Evolutionary conservation across 192 early-diverging fungal species (phyloP), one percentile per base, ranked within the genome.

Genomic region (Coemansia sp.): DNA sequence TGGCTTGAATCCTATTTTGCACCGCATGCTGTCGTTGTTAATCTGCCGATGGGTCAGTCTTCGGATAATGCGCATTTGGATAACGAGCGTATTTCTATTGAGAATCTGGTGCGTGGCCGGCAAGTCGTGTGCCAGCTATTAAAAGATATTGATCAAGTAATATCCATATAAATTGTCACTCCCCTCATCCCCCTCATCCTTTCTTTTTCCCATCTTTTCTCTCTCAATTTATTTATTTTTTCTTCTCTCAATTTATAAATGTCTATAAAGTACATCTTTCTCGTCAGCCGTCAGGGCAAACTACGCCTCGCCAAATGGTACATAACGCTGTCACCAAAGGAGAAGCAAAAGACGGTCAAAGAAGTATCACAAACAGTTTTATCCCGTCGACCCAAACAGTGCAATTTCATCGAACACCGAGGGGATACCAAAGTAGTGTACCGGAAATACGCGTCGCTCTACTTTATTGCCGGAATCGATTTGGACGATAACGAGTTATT

Each of bases 321-420:
- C 69, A 83, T 83, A 15, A 90, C 89, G 29, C 68, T 92, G 54
- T 79, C 84, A 43, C 74, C 81, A 6, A 99, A 99, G 82, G 96
- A 99, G 77, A 99, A 97, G 77, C 70, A 87, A 58, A 95, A 96
- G 79, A 94, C 93, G 60, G 87, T 96, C 36, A 97, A 97, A 77
- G 96, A 99, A 49, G 93, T 95, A 31, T 93, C 91, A 35, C 91
- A 92, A 64, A 88, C 95, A 19, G 96, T 98, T 0, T 82, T 97
- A 7, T 82, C 91, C 46, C 86, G 96, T 64, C 86, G 90, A 68
- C 88, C 94, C 4, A 96, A 96, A 78, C 96, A 98, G 92, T 98
- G 95, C 84, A 99, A 99, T 73, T 96, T 99, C 67, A 83, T 99
- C 59, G 97, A 99, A 81, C 96, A 96, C 79, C 95, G 96, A 86